phyloP scores from a whole-genome alignment of 768 basidiomycete genomes.

The Phaeotremella skinneri region DNA sequence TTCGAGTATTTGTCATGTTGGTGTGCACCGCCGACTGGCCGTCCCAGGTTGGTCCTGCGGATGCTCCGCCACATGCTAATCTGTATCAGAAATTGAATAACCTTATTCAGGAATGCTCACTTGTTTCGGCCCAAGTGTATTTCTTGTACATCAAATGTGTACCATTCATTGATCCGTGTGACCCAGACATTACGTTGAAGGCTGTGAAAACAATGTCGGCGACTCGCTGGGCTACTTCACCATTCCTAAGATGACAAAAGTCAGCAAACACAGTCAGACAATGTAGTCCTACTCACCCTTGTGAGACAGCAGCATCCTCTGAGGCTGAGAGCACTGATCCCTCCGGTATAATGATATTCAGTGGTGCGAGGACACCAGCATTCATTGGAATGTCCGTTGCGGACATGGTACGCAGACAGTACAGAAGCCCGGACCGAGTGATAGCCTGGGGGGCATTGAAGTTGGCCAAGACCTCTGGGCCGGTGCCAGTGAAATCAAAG shows the following conservation, averaged over 20 bases:
- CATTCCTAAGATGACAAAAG: conserved; percentile 8
- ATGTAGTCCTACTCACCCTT: conserved; percentile 11
- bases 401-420: conserved; percentile 10
- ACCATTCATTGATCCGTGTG: conserved; percentile 26
- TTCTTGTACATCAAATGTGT: conserved; percentile 18
- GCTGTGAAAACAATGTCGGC: conserved; percentile 6
- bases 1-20: not conserved
- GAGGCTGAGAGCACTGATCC: conserved; percentile 4
- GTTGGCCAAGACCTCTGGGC: conserved; percentile 21
- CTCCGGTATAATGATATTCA: conserved; percentile 5
- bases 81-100: too few relatives aligned
- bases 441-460: conserved; percentile 18
- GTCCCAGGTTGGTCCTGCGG: not conserved
- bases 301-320: conserved; percentile 10
- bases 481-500: conserved; percentile 66
- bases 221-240: conserved; percentile 7
- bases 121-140: conserved; percentile 7
- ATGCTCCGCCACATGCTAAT: not conserved
- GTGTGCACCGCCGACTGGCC: not conserved
- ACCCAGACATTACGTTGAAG: conserved; percentile 22
- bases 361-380: conserved; percentile 2
- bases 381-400: conserved; percentile 21
- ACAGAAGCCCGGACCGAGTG: conserved; percentile 15
- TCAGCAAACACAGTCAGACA: conserved; percentile 13
- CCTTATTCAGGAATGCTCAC: conserved; percentile 5